These are phyloP conservation scores for Dimargaris xerosporica DNA, from an alignment of 192 early-diverging fungal genomes.

Conservation along the genomic window DNA sequence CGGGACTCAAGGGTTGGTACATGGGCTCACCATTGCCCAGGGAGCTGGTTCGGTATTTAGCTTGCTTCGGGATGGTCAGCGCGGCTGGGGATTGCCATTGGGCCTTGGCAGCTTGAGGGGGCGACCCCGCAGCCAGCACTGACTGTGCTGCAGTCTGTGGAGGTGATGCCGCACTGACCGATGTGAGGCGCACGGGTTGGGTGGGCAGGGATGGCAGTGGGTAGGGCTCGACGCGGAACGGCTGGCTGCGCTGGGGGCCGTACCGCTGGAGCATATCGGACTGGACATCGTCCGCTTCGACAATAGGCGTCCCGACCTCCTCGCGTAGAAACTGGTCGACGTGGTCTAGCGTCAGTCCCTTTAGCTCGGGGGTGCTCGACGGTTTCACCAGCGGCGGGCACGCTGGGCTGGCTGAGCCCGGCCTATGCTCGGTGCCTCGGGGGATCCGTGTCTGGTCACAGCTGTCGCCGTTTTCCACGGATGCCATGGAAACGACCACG, in stretches of 20 bases:
- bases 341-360: constrained; percentile 6
- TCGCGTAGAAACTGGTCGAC: constrained; percentile 2
- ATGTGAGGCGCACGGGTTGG: background rate
- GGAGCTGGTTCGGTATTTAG: constrained; percentile 3
- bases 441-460: no score
- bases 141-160: background rate
- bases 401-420: no score
- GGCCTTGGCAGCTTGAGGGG: background rate
- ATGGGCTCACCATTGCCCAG: background rate
- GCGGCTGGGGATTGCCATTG: background rate
- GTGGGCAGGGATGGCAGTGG: background rate
- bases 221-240: constrained; percentile 5
- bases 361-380: background rate
- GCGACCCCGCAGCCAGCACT: background rate
- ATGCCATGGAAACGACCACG: no score
- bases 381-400: no score
- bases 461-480: no score
- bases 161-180: background rate
- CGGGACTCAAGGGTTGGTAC: background rate
- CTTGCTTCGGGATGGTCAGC: constrained; percentile 5
- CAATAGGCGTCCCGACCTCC: constrained; percentile 7
- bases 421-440: no score
- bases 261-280: background rate
- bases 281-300: constrained; percentile 1
- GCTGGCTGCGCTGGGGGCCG: background rate